Conservation (phyloP, 1,284 basidiomycete species). For the Microbotryum lychnidis-dioicae region DNA sequence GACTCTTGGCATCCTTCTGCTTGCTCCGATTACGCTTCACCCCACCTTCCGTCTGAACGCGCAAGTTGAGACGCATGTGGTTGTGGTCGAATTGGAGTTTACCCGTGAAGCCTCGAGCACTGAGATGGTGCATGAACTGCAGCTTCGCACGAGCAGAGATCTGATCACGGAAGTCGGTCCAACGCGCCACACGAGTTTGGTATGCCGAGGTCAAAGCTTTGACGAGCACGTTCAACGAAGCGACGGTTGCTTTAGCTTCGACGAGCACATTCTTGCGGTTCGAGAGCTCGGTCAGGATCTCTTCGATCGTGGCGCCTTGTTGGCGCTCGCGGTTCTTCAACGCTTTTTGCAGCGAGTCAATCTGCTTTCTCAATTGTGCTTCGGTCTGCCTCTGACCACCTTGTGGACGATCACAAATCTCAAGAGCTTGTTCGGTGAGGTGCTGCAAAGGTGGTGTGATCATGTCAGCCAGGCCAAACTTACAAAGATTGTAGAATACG, state of each 20-base stretch:
- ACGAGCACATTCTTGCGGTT: conserved; percentile 38
- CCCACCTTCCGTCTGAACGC: conserved; percentile 32
- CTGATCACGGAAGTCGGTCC: conserved; percentile 78
- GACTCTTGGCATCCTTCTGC: conserved; percentile 60
- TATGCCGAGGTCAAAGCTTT: conserved; percentile 60
- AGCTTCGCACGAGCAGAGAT: conserved; percentile 74
- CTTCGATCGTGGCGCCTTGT: conserved; percentile 68
- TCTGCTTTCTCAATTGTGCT: conserved; percentile 53
- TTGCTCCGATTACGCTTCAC: conserved; percentile 52
- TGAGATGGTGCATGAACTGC: conserved; percentile 74
- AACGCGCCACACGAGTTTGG: conserved; percentile 57
- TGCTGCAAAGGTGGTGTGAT: conserved; percentile 41
- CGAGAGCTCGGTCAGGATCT: conserved; percentile 57
- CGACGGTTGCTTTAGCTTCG: conserved; percentile 48
- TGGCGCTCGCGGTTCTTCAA: conserved; percentile 60
- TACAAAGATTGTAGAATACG: neutral
- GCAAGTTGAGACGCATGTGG: conserved; percentile 50
- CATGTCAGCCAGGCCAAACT: conserved; percentile 3
- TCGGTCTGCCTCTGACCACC: conserved; percentile 53
- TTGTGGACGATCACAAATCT: conserved; percentile 49
- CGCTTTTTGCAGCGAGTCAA: conserved; percentile 57
- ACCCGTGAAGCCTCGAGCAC: conserved; percentile 60
- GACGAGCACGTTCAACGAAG: conserved; percentile 8
- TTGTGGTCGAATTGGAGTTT: conserved; percentile 65
- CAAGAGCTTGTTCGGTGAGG: conserved; percentile 58